Percentiles rank a stretch among this genome's conserved stretches.
Conservation (phyloP, 2,329 filamentous ascomycete genomes). For the Allantophomopsis cytisporea region DNA sequence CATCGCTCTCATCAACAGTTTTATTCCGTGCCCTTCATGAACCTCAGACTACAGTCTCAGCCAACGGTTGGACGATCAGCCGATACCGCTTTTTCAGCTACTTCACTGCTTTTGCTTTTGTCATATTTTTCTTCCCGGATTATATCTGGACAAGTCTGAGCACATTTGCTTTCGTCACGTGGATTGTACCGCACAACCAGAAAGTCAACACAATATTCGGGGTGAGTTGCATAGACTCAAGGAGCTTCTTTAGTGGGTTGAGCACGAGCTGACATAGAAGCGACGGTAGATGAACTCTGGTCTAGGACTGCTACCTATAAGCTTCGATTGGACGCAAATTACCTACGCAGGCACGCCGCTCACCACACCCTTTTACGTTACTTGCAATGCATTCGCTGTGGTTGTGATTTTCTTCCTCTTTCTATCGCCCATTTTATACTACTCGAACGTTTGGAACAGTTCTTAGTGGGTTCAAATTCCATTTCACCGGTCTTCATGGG, state of each 20-base stretch:
- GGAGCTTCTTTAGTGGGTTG: neutral
- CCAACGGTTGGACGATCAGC: conserved; percentile 48
- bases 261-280: neutral
- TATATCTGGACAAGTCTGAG: conserved; percentile 59
- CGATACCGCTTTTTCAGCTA: conserved; percentile 51
- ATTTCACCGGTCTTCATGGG: neutral
- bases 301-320: conserved; percentile 53
- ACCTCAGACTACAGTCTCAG: conserved; percentile 35
- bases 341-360: conserved; percentile 24
- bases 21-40: conserved; percentile 39
- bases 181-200: conserved; percentile 52
- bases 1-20: conserved; percentile 5
- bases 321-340: conserved; percentile 65
- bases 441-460: conserved; percentile 47
- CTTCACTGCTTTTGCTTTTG: conserved; percentile 40
- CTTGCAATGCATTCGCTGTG: conserved; percentile 57
- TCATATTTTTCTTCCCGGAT: conserved; percentile 58
- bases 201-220: conserved; percentile 61
- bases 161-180: conserved; percentile 55
- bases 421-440: conserved; percentile 45
- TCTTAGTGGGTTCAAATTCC: conserved; percentile 24
- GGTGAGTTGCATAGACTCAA: conserved; percentile 19
- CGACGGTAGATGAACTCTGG: conserved; percentile 32
- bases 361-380: conserved; percentile 59
- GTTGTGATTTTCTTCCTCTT: conserved; percentile 51